A percentile compares a stretch with the other conserved stretches of the same genome.
Conservation (phyloP, 177 flowering plant species). For the Vitis hybrid region DNA sequence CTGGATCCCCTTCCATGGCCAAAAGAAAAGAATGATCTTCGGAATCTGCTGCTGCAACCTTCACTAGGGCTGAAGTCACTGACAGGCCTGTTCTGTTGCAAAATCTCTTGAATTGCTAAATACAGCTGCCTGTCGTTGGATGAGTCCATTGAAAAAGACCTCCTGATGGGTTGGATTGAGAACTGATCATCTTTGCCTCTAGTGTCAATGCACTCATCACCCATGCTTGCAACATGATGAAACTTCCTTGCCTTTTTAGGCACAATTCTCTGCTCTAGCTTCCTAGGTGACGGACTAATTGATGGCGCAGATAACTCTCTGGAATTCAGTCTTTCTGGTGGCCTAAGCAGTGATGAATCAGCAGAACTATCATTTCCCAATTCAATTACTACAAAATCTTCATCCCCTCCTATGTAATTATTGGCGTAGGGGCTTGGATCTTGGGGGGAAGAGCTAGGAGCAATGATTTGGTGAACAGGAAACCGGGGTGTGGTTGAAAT, state of each 20-base stretch:
- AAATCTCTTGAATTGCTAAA: conserved; percentile 63
- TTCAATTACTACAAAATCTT: conserved; percentile 70
- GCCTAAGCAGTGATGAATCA: conserved; percentile 20
- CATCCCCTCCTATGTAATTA: conserved; percentile 32
- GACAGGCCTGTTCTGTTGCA: conserved; percentile 35
- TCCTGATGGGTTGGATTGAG: conserved; percentile 65
- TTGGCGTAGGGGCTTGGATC: conserved; percentile 36
- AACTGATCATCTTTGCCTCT: conserved; percentile 70
- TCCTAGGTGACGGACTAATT: conserved; percentile 43
- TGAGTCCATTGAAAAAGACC: conserved; percentile 93
- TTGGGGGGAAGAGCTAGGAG: conserved; percentile 54
- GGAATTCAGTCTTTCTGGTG: conserved; percentile 29
- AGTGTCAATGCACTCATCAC: conserved; percentile 76
- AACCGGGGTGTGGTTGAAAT: conserved; percentile 43
- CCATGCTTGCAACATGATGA: conserved; percentile 63
- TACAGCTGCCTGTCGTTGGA: conserved; percentile 66
- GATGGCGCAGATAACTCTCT: conserved; percentile 22
- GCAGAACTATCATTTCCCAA: conserved; percentile 29
- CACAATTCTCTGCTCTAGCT: conserved; percentile 31
- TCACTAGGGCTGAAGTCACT: conserved; percentile 44
- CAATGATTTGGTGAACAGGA: conserved; percentile 39
- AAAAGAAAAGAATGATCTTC: conserved; percentile 65
- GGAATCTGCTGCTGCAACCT: conserved; percentile 50
- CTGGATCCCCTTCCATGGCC: conserved; percentile 66
- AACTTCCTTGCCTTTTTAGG: conserved; percentile 39